A percentile compares a stretch with the other conserved stretches of the same genome.
Conservation (phyloP, 345 rosid species). For the Syzygium aqueum region DNA sequence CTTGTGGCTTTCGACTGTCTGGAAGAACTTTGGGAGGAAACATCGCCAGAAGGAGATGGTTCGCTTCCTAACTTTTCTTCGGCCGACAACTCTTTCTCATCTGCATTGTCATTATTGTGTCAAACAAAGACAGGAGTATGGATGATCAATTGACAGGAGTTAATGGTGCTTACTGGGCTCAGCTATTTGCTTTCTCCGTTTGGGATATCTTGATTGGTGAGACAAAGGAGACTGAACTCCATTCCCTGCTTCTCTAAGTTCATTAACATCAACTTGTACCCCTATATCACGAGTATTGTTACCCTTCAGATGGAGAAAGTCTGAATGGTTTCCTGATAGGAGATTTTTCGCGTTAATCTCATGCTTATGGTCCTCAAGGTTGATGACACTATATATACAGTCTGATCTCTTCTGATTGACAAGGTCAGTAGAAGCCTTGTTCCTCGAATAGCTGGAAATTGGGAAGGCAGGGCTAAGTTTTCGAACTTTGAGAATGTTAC, state of each 20-base stretch:
- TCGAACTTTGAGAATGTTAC: slow-evolving; percentile 28
- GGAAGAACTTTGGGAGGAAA: slow-evolving; percentile 67
- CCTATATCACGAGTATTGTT: too few relatives aligned
- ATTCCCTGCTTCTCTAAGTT: slow-evolving; percentile 15
- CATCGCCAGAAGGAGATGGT: slow-evolving; percentile 39
- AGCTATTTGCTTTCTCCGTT: slow-evolving; percentile 55
- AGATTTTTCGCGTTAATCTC: too few relatives aligned
- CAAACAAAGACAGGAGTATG: slow-evolving; percentile 1
- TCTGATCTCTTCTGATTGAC: too few relatives aligned
- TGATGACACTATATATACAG: too few relatives aligned
- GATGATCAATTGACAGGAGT: background rate
- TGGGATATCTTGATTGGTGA: slow-evolving; percentile 43
- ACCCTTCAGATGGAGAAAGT: too few relatives aligned
- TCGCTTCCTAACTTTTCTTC: slow-evolving; percentile 32
- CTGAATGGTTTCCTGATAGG: too few relatives aligned
- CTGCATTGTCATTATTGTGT: slow-evolving; percentile 16
- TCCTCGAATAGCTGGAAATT: too few relatives aligned
- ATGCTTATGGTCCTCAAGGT: too few relatives aligned
- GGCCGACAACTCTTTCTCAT: slow-evolving; percentile 13
- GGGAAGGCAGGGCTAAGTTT: slow-evolving; percentile 10
- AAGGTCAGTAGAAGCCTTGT: too few relatives aligned
- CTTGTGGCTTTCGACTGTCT: slow-evolving; percentile 51
- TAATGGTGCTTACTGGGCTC: slow-evolving; percentile 54
- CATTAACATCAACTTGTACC: slow-evolving; percentile 18
- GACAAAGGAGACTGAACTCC: slow-evolving; percentile 28